Base-by-base conservation (phyloP, 2,329 filamentous ascomycete species). In the Penicillium olsonii region DNA sequence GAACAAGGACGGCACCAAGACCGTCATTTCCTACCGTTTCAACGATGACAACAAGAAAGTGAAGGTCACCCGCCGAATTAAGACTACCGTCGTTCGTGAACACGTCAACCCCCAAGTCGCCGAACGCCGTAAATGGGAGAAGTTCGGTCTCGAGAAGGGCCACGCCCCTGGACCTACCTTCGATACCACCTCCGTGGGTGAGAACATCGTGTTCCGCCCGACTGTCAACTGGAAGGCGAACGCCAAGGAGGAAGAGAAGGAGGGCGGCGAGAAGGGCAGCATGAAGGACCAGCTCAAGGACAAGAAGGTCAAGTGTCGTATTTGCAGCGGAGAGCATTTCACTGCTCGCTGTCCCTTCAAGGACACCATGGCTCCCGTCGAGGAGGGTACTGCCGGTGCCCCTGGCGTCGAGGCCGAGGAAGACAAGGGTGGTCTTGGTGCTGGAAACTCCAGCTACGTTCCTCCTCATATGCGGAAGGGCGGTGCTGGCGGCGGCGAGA, bases 281-380 rank as follows among this genome's bases (percentile, higher is more conserved):
- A 80, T 85, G 74, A 82, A 84, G 70, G 79, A 82, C 55, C 78
- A 81, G 66, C 82, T 97, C 68, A 95, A 94, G 84, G 92, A 96
- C 79, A 96, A 96, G 84, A 95, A 96, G 80, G 95, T 99, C 81
- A 97, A 97, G 84, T 99, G 94, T 77, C 88, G 94, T 82, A 97
- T 99, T 72, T 99, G 94, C 79, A 89, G 87, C 71, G 94, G 92
- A 70, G 94, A 99, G 81, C 94, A 99, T 84, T 99, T 97, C 82
- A 99, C 94, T 35, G 92, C 92, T 62, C 87, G 94, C 73, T 99
- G 94, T 84, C 94, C 94, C 29, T 99, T 96, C 87, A 99, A 97
- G 81, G 94, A 97, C 73, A 99, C 92, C 65, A 96, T 99, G 91
- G 91, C 92, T 29, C 94, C 77, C 6, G 73, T 78, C 49, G 76